Evolutionary conservation across 768 basidiomycete genomes (phyloP).

Genomic region (Phylloporus sp.): DNA sequence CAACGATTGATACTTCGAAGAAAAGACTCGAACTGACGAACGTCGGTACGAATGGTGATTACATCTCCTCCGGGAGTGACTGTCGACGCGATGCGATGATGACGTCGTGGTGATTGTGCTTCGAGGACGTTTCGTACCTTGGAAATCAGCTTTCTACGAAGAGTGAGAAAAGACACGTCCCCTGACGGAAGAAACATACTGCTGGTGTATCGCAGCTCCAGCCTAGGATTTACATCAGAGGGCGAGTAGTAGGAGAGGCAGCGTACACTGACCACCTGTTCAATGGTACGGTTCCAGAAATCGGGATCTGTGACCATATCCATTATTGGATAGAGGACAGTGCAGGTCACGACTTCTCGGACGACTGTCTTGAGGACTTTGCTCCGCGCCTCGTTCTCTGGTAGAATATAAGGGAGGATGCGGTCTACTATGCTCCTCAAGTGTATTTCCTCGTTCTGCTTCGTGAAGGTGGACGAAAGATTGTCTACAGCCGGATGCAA

Average conservation of each 20-base stretch:
- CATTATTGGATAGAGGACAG: conserved; percentile 80
- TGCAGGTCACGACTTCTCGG: conserved; percentile 78
- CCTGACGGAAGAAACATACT: conserved; percentile 35
- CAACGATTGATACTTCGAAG: conserved; percentile 77
- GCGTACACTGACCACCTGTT: conserved; percentile 72
- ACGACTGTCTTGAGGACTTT: conserved; percentile 65
- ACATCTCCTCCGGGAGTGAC: conserved; percentile 49
- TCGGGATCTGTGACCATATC: conserved; percentile 94
- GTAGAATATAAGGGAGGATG: conserved; percentile 68
- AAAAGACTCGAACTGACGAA: conserved; percentile 87
- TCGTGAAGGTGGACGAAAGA: conserved; percentile 81
- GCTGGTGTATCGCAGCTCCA: conserved; percentile 67
- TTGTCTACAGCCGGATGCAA: conserved; percentile 87
- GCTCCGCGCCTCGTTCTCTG: conserved; percentile 69
- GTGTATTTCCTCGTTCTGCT: conserved; percentile 86
- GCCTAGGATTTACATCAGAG: conserved; percentile 36
- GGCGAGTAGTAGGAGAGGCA: background rate
- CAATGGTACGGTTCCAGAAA: conserved; percentile 92
- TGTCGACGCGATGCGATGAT: conserved; percentile 38
- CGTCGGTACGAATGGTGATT: conserved; percentile 78
- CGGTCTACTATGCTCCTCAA: conserved; percentile 65
- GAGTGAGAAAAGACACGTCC: background rate
- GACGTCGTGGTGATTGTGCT: conserved; percentile 62
- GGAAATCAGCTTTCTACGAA: conserved; percentile 69
- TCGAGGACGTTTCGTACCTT: conserved; percentile 83